Evolutionary conservation across 495 filamentous ascomycete genomes (phyloP).

Genomic region (Trichoderma gamsii): DNA sequence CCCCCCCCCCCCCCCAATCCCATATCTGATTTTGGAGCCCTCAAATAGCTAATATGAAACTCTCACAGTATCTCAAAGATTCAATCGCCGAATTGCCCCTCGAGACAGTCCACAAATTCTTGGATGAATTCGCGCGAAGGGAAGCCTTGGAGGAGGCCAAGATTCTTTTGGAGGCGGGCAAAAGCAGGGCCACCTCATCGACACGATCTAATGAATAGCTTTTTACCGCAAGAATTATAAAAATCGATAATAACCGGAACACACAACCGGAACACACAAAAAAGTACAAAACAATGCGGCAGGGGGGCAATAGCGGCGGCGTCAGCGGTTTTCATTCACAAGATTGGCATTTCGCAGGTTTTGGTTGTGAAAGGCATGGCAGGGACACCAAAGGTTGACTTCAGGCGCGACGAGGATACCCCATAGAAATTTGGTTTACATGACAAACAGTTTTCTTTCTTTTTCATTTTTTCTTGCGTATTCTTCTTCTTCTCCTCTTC

Average conservation of each 20-base stretch:
- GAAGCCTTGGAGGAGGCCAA: slow-evolving; percentile 14
- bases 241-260: not conserved
- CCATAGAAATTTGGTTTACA: not conserved
- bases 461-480: not conserved
- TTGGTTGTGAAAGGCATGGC: not conserved
- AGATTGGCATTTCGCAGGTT: slow-evolving; percentile 1
- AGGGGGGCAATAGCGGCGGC: not conserved
- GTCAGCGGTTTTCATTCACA: slow-evolving; percentile 8
- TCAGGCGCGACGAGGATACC: slow-evolving; percentile 6
- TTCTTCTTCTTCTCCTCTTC: not conserved
- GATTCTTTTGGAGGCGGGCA: slow-evolving; percentile 6
- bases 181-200: slow-evolving; percentile 12
- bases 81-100: slow-evolving; percentile 13
- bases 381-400: not conserved
- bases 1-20: not conserved
- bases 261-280: too few relatives aligned
- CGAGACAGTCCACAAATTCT: slow-evolving; percentile 13
- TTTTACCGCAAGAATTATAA: not conserved
- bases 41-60: not conserved
- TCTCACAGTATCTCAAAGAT: not conserved
- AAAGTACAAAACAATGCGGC: not conserved
- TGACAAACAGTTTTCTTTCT: not conserved
- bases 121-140: slow-evolving; percentile 12
- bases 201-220: slow-evolving; percentile 8
- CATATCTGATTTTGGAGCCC: too few relatives aligned